Base-by-base conservation (phyloP, 1,284 basidiomycete genomes). In the Marasmius fiardii region DNA sequence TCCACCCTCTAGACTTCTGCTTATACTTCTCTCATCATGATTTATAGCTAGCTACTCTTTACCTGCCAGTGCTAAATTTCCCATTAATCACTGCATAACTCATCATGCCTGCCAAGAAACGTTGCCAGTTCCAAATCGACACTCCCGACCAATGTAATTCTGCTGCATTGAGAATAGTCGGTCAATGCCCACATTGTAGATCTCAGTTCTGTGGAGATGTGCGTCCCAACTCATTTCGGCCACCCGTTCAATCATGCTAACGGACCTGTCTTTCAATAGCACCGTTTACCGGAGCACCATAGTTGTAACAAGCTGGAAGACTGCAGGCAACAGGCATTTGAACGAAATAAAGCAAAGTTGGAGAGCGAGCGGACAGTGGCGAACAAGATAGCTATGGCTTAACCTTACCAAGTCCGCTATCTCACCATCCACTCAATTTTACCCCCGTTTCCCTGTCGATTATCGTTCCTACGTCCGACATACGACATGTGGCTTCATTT, bases 351-450 rank as follows among this genome's bases (percentile, higher is more conserved):
- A 82, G 79, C 77, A 54, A 90, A 90, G 75, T 75, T 93, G 58
- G 91, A 92, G 78, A 84, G 84, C 62, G 91, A 93, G 73, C 83
- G 87, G 71, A 93, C 91, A n/a, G 85, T 90, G 33, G 85, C 86
- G 35, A 76, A 85, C 65, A 93, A 93, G 85, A 86, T 93, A 80
- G 84, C 86, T 57, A 85, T 83, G 51, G 88, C 86, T 69, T 92
- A 76, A 78, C 54, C 39, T 31, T 21, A 54, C 61, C 54, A 53
- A 58, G 57, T 49, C 57, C 31, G 59, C 52, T 51, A 55, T 33
- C 39, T 24, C 43, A n/a, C 34, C 26, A 7, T 23, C 10, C 23
- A 20, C 16, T 10, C 23, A 8, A 10, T 26, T 26, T 31, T 12
- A 31, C 28, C 10, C 1, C 21, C n/a, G 14, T 20, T 43, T n/a